Percentiles rank a stretch among this genome's conserved stretches.
These are phyloP conservation scores for Tagetes patula DNA, from an alignment of 129 eudicot species.

Conservation along the genomic window DNA sequence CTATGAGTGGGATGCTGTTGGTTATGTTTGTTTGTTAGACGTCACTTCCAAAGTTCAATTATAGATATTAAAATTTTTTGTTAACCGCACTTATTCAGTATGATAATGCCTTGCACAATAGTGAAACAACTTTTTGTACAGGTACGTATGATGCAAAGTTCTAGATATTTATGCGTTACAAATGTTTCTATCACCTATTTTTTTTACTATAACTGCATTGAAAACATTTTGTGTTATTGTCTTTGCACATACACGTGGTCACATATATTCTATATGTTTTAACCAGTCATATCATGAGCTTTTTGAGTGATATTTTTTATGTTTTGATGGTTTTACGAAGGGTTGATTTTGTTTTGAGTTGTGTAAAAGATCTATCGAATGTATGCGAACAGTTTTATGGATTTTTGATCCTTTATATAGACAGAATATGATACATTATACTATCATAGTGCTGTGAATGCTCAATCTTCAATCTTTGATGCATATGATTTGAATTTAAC, in stretches of 20 bases:
- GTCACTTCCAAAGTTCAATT: neutral
- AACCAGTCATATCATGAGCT: neutral
- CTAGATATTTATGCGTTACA: neutral
- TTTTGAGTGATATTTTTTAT: neutral
- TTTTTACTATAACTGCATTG: neutral
- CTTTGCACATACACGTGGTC: neutral
- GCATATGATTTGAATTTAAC: neutral
- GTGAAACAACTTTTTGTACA: neutral
- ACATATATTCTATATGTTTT: neutral
- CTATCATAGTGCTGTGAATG: neutral
- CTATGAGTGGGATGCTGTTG: too few relatives aligned
- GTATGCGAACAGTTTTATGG: neutral
- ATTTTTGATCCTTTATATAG: neutral
- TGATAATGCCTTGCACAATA: neutral
- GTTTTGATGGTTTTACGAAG: neutral
- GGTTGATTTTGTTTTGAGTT: neutral
- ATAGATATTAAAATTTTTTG: neutral
- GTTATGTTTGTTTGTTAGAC: neutral
- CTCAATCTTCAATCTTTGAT: neutral
- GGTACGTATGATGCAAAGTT: neutral
- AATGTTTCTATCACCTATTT: neutral
- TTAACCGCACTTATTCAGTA: neutral
- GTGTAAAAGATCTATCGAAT: conserved; percentile 7
- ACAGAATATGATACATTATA: neutral
- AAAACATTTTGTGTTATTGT: neutral